Conservation (phyloP, 768 basidiomycete genomes). For the Mycena floridula region DNA sequence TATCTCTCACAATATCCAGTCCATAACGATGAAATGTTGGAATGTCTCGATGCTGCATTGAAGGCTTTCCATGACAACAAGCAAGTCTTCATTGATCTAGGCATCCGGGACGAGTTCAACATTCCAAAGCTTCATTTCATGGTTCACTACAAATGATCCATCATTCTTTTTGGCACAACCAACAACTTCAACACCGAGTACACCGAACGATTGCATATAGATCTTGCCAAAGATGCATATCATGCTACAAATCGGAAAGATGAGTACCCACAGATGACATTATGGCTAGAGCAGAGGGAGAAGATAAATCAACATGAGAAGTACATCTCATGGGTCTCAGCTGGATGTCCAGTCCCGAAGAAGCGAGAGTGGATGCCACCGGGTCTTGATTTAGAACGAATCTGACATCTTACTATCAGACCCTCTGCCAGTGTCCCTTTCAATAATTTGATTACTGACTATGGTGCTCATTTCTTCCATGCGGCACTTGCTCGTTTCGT, state of each 20-base stretch:
- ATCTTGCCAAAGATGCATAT: constrained; percentile 16
- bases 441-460: background rate
- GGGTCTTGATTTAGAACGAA: background rate
- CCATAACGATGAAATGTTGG: constrained; percentile 19
- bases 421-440: background rate
- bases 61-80: constrained; percentile 26
- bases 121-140: constrained; percentile 21
- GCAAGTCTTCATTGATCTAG: constrained; percentile 18
- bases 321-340: constrained; percentile 3
- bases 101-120: constrained; percentile 19
- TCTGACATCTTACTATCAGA: background rate
- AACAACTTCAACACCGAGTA: constrained; percentile 21
- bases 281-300: constrained; percentile 1
- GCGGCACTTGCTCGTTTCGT: background rate
- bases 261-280: constrained; percentile 13
- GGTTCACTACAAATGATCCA: constrained; percentile 14
- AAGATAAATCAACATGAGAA: background rate
- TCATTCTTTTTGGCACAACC: constrained; percentile 14
- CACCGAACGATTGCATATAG: constrained; percentile 19
- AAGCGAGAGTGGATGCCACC: too few species aligned
- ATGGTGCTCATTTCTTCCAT: background rate
- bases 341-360: too few species aligned
- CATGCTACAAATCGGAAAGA: constrained; percentile 21
- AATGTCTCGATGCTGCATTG: constrained; percentile 12
- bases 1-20: constrained; percentile 24